These are phyloP conservation scores for Citrus cavaleriei DNA, from an alignment of 345 rosid genomes.

Conservation along the genomic window DNA sequence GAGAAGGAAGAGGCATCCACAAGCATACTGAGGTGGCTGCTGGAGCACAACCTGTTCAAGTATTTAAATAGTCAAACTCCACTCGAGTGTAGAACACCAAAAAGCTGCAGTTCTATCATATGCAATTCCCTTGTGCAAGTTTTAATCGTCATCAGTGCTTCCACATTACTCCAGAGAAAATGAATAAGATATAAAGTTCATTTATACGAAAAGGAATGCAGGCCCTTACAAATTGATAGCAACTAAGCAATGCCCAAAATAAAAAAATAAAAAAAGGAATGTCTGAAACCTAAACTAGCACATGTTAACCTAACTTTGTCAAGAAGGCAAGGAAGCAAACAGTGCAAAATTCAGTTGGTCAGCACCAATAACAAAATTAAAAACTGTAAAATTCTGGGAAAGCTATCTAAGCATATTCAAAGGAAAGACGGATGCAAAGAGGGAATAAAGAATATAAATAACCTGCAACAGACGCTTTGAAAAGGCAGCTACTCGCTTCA, in stretches of 20 bases:
- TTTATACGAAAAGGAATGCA: neutral
- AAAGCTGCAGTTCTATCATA: neutral
- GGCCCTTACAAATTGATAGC: neutral
- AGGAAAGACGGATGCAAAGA: neutral
- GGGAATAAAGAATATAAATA: conserved; percentile 7
- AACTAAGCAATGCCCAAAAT: neutral
- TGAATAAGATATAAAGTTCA: neutral
- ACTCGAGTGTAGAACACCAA: neutral
- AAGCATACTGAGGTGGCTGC: conserved; percentile 91
- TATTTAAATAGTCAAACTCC: conserved; percentile 14
- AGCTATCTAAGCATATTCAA: neutral
- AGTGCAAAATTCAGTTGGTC: neutral
- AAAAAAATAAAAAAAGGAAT: neutral
- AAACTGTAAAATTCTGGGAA: neutral
- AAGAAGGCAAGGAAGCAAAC: neutral
- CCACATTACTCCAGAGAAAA: neutral
- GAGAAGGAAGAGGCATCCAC: conserved; percentile 90
- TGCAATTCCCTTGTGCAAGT: neutral
- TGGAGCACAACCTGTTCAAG: conserved; percentile 81
- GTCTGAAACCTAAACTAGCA: neutral
- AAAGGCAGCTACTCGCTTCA: conserved; percentile 87
- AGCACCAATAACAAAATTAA: neutral
- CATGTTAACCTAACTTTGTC: neutral
- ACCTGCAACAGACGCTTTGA: conserved; percentile 94
- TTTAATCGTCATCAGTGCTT: neutral